Evolutionary conservation across 768 basidiomycete species (phyloP).

Genomic region (Podaxis carcinomalis): DNA sequence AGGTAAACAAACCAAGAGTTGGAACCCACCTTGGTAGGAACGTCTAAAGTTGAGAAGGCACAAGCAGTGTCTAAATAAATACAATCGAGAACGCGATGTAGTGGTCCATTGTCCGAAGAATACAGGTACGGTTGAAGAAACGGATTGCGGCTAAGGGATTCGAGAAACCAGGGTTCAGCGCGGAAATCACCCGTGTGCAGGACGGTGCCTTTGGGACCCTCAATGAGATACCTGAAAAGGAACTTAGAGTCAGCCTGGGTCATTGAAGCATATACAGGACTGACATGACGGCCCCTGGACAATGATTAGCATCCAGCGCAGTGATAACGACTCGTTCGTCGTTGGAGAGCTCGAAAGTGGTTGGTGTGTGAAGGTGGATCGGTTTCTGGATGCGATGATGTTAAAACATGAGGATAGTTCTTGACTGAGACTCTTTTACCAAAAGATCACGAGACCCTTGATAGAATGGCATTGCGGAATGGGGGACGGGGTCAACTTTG

Average conservation of each 20-base stretch:
- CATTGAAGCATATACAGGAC: constrained; percentile 17
- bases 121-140: constrained; percentile 69
- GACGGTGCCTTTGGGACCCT: constrained; percentile 63
- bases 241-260: background rate
- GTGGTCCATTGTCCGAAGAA: constrained; percentile 4
- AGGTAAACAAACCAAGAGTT: background rate
- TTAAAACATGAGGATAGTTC: background rate
- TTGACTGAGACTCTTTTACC: constrained; percentile 34
- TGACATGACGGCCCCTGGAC: constrained; percentile 91
- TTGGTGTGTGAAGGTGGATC: constrained; percentile 62
- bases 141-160: constrained; percentile 63
- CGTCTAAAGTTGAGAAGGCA: constrained; percentile 43
- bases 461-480: constrained; percentile 46
- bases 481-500: constrained; percentile 46
- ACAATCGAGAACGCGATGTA: constrained; percentile 53
- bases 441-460: constrained; percentile 62
- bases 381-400: constrained; percentile 37
- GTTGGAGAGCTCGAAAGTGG: constrained; percentile 50
- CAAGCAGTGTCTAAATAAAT: constrained; percentile 84
- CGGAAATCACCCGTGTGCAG: constrained; percentile 94
- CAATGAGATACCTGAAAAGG: constrained; percentile 71
- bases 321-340: constrained; percentile 67
- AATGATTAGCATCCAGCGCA: constrained; percentile 89
- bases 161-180: constrained; percentile 79
- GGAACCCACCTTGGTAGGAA: constrained; percentile 56